These are phyloP conservation scores for Solanum acaule DNA, from an alignment of 257 asterid genomes.

Conservation along the genomic window DNA sequence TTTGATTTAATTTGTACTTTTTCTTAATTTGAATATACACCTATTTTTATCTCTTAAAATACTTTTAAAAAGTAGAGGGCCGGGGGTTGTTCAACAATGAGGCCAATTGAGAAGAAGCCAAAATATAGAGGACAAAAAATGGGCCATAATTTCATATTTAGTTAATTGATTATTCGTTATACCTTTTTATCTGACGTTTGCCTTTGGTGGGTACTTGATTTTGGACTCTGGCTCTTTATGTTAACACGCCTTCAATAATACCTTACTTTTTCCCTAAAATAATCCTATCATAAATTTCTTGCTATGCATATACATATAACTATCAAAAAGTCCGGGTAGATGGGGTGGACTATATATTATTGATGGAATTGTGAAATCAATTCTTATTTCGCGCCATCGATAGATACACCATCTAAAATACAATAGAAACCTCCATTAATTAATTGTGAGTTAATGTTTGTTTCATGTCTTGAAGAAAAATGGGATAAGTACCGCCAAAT, in stretches of 20 bases:
- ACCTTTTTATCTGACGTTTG: constrained; percentile 3
- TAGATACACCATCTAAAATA: not conserved
- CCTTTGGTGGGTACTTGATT: not conserved
- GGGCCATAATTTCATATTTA: constrained; percentile 7
- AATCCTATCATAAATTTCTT: not conserved
- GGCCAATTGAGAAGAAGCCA: constrained; percentile 2
- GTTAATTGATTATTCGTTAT: not conserved
- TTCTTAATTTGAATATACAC: not conserved
- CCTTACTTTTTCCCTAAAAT: not conserved
- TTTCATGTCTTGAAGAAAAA: not conserved
- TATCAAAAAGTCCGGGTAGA: not conserved
- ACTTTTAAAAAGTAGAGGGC: not conserved
- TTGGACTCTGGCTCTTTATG: not conserved
- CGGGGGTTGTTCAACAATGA: not conserved
- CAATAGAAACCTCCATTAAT: not conserved
- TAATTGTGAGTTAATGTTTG: not conserved
- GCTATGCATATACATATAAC: not conserved
- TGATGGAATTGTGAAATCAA: not conserved
- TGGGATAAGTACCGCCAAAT: not conserved
- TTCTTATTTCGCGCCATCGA: not conserved
- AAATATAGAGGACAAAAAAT: constrained; percentile 4
- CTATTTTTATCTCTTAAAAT: not conserved
- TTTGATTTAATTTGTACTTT: not conserved
- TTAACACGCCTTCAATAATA: not conserved
- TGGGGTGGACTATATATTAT: not conserved